Conservation (phyloP, 2,329 filamentous ascomycete species). For the Apiospora kogelbergensis region DNA sequence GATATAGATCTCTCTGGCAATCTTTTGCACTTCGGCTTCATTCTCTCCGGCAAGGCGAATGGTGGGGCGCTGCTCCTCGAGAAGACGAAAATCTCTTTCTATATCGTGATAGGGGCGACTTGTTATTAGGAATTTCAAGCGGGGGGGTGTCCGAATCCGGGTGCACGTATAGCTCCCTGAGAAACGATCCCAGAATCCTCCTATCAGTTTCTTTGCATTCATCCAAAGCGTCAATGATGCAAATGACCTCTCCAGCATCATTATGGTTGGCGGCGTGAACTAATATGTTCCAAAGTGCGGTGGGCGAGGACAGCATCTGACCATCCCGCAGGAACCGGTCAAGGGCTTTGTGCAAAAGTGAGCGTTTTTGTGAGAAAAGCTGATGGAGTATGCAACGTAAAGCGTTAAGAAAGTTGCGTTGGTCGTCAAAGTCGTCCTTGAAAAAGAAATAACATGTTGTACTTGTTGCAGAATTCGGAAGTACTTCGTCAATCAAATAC, state of each 20-base stretch:
- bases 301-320: slow-evolving; percentile 22
- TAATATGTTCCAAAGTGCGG: slow-evolving; percentile 33
- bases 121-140: slow-evolving; percentile 41
- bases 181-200: slow-evolving; percentile 21
- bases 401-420: slow-evolving; percentile 29
- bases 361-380: slow-evolving; percentile 28
- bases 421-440: slow-evolving; percentile 39
- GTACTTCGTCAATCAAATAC: slow-evolving; percentile 32
- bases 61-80: slow-evolving; percentile 20
- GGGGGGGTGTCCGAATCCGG: too few relatives aligned
- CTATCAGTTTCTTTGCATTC: slow-evolving; percentile 40
- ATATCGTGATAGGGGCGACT: slow-evolving; percentile 35
- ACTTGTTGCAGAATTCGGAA: slow-evolving; percentile 19
- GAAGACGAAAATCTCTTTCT: slow-evolving; percentile 21
- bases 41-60: slow-evolving; percentile 32
- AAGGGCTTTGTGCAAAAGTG: slow-evolving; percentile 22
- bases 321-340: slow-evolving; percentile 20
- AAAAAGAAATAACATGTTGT: slow-evolving; percentile 45
- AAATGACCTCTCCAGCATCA: slow-evolving; percentile 30
- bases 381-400: slow-evolving; percentile 39
- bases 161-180: slow-evolving; percentile 22
- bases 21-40: slow-evolving; percentile 27
- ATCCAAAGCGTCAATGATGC: slow-evolving; percentile 41
- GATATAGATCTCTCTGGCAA: slow-evolving; percentile 30
- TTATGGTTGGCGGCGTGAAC: slow-evolving; percentile 16